These are phyloP conservation scores for Russula dissimulans DNA, from an alignment of 768 basidiomycete genomes.

Conservation along the genomic window DNA sequence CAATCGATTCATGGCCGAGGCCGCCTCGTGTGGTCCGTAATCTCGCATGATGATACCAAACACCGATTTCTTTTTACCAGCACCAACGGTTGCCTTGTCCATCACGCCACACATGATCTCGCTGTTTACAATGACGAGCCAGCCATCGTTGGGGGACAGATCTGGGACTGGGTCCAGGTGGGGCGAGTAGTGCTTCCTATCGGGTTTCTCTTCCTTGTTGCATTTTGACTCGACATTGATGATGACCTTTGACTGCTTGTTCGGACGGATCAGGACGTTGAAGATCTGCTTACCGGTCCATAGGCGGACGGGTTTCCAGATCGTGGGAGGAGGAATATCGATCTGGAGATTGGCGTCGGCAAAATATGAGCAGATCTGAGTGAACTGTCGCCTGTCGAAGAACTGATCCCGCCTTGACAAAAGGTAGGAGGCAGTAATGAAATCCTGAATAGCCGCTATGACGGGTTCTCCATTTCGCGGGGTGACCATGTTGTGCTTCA, in stretches of 20 bases:
- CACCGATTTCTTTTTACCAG: slow-evolving; percentile 98
- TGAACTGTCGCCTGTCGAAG: slow-evolving; percentile 89
- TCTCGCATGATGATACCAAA: slow-evolving; percentile 97
- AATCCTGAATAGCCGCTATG: slow-evolving; percentile 98
- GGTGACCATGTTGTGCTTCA: slow-evolving; percentile 94
- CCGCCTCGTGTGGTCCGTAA: slow-evolving; percentile 92
- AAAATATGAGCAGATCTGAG: slow-evolving; percentile 92
- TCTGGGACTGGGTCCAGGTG: slow-evolving; percentile 63
- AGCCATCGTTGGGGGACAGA: slow-evolving; percentile 94
- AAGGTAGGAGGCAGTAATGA: slow-evolving; percentile 96
- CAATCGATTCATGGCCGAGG: slow-evolving; percentile 88
- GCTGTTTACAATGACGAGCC: slow-evolving; percentile 93
- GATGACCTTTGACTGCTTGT: slow-evolving; percentile 66
- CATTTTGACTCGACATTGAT: slow-evolving; percentile 98
- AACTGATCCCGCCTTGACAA: slow-evolving; percentile 89
- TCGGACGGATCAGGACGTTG: slow-evolving; percentile 93
- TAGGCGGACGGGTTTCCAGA: slow-evolving; percentile 83
- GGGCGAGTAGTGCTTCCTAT: slow-evolving; percentile 47
- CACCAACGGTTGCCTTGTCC: slow-evolving; percentile 96
- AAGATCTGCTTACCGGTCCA: slow-evolving; percentile 99
- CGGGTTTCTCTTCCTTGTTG: slow-evolving; percentile 76
- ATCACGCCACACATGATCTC: slow-evolving; percentile 99
- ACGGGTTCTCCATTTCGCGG: slow-evolving; percentile 98
- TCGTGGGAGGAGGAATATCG: slow-evolving; percentile 90
- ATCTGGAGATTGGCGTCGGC: slow-evolving; percentile 87